These are phyloP conservation scores for Syncephalis fuscata DNA, from an alignment of 371 early-diverging fungal genomes.

Conservation along the genomic window DNA sequence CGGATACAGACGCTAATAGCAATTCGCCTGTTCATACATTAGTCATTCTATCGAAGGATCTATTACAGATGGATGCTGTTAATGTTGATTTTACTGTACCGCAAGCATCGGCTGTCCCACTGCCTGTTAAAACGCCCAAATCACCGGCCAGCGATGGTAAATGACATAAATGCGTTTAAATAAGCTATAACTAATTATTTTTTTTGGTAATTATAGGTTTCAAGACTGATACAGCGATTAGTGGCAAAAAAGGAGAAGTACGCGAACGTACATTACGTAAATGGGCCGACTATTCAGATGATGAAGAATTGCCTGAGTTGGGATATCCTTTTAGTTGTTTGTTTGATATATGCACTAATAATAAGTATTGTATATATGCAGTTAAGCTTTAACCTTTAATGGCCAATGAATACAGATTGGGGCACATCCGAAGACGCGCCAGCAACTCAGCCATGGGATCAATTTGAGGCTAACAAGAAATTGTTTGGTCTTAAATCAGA, in stretches of 20 bases:
- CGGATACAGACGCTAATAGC: conserved; percentile 28
- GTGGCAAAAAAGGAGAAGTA: conserved; percentile 34
- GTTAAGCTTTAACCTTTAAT: background rate
- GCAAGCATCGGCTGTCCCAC: conserved; percentile 3
- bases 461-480: conserved; percentile 92
- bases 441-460: conserved; percentile 68
- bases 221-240: conserved; percentile 83
- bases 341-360: background rate
- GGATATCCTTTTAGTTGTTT: conserved; percentile 9
- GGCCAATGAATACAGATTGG: conserved; percentile 4
- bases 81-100: conserved; percentile 34
- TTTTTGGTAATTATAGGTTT: conserved; percentile 27
- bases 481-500: conserved; percentile 91
- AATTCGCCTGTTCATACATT: conserved; percentile 21
- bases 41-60: conserved; percentile 52
- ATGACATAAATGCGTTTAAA: conserved; percentile 4
- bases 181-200: background rate
- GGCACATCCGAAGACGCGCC: conserved; percentile 3
- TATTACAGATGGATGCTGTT: conserved; percentile 34
- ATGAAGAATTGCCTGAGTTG: conserved; percentile 11
- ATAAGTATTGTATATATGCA: background rate
- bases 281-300: conserved; percentile 60
- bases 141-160: conserved; percentile 26
- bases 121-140: conserved; percentile 1
- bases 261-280: conserved; percentile 67